Base-by-base conservation (phyloP, 176 grass and related monocot genomes). In the Bothriochloa decipiens region DNA sequence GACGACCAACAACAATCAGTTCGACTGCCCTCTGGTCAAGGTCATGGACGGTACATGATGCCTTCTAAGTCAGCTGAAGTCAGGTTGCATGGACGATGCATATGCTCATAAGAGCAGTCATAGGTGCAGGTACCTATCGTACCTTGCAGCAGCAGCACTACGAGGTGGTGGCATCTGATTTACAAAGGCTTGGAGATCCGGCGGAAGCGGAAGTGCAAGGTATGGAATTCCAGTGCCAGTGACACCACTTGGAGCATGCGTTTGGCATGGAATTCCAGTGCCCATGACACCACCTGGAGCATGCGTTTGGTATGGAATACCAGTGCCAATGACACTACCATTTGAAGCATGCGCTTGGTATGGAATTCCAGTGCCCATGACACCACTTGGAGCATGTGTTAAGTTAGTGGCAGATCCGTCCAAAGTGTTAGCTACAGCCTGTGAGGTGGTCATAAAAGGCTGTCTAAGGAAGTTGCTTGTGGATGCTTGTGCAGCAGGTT, bases 341-440 rank as follows among this genome's bases (percentile, higher is more conserved):
- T 15, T 52, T 52, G 47, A 15, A 52, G 47, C 47, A 18, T 52
- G 47, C 47, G 14, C 14, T 49, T 53, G 50, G 50, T 63, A 41
- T 11, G n/a, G 8, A 71, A 78, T 12, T 45, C 50, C 68, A 29
- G 22, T 16, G 22, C 32, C 52, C 50, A 76, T 33, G 70, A 65
- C 39, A 52, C 16, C n/a, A 52, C 29, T 50, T 70, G 64, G 29
- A 65, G 49, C 58, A 70, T 63, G 79, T 11, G 28, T 76, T 12
- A 66, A 55, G 46, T 70, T 79, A 67, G 81, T 18, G 40, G 53
- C 20, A 37, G 66, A 55, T 83, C 66, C 26, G 41, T 67, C 58
- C 43, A 11, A 46, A 11, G 32, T 26, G 65, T 70, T 68, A 43
- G 43, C 8, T 42, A 43, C 26, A 85, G 40, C 29, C 32, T 63